These are phyloP conservation scores for Phytopythium litorale DNA, from an alignment of 352 stramenopile species.

Conservation along the genomic window DNA sequence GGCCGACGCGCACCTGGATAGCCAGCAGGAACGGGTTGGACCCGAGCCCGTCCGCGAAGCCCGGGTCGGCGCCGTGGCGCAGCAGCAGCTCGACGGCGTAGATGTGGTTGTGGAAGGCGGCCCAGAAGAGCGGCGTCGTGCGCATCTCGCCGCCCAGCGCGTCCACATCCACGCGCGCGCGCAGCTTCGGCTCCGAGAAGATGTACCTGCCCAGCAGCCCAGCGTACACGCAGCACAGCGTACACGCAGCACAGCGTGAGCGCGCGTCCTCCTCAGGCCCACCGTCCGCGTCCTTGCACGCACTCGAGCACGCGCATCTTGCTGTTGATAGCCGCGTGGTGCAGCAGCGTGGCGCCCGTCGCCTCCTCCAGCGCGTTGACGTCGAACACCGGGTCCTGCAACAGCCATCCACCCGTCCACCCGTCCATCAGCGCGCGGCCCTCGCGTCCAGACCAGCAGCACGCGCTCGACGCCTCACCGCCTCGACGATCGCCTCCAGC, in stretches of 20 bases:
- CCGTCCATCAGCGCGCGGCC: neutral
- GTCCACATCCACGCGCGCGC: slow-evolving; percentile 37
- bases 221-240: too few relatives aligned
- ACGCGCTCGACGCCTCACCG: neutral
- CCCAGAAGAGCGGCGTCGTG: slow-evolving; percentile 78
- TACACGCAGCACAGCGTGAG: too few relatives aligned
- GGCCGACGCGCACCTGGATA: slow-evolving; percentile 30
- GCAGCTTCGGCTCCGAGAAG: slow-evolving; percentile 32
- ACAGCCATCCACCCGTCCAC: neutral
- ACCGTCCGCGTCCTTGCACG: too few relatives aligned
- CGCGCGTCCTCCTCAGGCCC: too few relatives aligned
- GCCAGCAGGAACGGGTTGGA: slow-evolving; percentile 65
- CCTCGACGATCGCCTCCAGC: slow-evolving; percentile 46
- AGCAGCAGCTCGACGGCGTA: slow-evolving; percentile 74
- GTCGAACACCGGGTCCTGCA: slow-evolving; percentile 47
- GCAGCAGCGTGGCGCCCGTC: slow-evolving; percentile 65
- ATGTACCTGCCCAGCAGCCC: slow-evolving; percentile 30
- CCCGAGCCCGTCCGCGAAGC: slow-evolving; percentile 42
- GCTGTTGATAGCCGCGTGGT: slow-evolving; percentile 73
- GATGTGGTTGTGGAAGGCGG: slow-evolving; percentile 70
- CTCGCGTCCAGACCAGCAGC: neutral
- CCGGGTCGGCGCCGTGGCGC: slow-evolving; percentile 49
- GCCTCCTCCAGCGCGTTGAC: slow-evolving; percentile 46
- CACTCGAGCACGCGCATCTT: slow-evolving; percentile 78
- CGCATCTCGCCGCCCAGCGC: slow-evolving; percentile 46